phyloP scores from a whole-genome alignment of 2,329 filamentous ascomycete species.

The Raffaelea deltoideospora region DNA sequence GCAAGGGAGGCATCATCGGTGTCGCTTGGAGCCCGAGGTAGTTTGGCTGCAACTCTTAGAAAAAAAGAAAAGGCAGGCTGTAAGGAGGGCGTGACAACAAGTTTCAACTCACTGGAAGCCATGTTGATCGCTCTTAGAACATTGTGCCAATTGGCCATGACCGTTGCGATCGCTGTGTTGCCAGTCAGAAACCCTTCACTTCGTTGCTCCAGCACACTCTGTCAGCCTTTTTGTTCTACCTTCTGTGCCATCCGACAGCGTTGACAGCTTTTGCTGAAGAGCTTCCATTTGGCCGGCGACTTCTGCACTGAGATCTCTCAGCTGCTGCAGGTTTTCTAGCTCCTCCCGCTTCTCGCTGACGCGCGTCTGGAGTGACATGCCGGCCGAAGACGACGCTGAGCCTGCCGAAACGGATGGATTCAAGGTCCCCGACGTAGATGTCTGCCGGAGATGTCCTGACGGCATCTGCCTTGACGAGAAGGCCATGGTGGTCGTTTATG shows the following conservation, averaged over 20 bases:
- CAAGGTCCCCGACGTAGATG: constrained; percentile 30
- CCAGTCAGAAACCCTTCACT: constrained; percentile 4
- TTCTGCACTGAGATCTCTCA: constrained; percentile 64
- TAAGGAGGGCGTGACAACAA: not conserved
- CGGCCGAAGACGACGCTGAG: constrained; percentile 19
- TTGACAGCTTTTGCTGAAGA: constrained; percentile 62
- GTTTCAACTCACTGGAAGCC: constrained; percentile 54
- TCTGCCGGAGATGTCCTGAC: constrained; percentile 52
- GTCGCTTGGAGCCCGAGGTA: constrained; percentile 42
- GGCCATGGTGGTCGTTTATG: constrained; percentile 5
- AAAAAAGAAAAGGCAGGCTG: not conserved
- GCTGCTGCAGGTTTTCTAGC: constrained; percentile 61
- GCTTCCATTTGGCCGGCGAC: constrained; percentile 72
- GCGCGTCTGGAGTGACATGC: constrained; percentile 59
- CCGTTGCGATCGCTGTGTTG: constrained; percentile 58
- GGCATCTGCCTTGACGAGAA: constrained; percentile 23
- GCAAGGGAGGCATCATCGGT: constrained; percentile 25
- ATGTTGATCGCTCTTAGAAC: constrained; percentile 74
- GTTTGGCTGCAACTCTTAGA: constrained; percentile 38
- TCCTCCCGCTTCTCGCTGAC: constrained; percentile 80
- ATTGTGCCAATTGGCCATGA: constrained; percentile 78
- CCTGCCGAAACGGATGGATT: constrained; percentile 16
- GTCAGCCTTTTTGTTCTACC: too few relatives aligned
- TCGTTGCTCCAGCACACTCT: not conserved
- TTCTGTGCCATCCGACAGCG: constrained; percentile 69